Base-by-base conservation (phyloP, 2,329 filamentous ascomycete genomes). In the Cladosporium sp. region DNA sequence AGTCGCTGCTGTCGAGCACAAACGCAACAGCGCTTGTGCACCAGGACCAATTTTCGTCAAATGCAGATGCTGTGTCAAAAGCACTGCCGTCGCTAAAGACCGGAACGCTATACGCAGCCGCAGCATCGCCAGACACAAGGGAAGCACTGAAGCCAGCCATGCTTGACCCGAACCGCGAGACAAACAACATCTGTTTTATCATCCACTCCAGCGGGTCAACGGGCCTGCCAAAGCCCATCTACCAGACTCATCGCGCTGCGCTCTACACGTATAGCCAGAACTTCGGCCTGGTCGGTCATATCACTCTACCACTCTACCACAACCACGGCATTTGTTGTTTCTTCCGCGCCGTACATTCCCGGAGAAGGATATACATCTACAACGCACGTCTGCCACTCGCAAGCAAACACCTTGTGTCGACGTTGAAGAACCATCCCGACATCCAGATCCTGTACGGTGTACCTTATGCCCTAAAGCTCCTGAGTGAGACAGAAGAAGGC, bases 211-310 rank as follows among this genome's bases (percentile, higher is more conserved):
- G 68, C 20, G 79, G 80, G 3, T 80, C 77, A 0, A 83, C 81
- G 0, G 80, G 80, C 0, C 64, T 83, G 0, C 80, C 81, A 0
- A 84, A 83, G 53, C 79, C 81, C 0, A 80, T 84, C 35, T 78
- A 71, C 49, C 76, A 79, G 45, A 78, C 73, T 0, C 77, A 83
- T 42, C 60, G 62, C 7, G 69, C 71, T 2, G 69, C 69, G 0
- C 59, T 80, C 6, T 65, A 66, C n/a, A 77, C 76, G 38, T 75
- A 72, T 43, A 59, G 66, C 8, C 64, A 62, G 11, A 69, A 70
- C 19, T 69, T 71, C 56, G 65, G 66, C 3, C 63, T 78, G 63
- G 68, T 67, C 13, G 71, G 73, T 0, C 74, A 82, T 45, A 68
- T 79, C 30, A 78, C 78, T 7, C 60, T 80, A 2, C 78, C 80